Base-by-base conservation (phyloP, 768 basidiomycete species). In the Russula emetica region DNA sequence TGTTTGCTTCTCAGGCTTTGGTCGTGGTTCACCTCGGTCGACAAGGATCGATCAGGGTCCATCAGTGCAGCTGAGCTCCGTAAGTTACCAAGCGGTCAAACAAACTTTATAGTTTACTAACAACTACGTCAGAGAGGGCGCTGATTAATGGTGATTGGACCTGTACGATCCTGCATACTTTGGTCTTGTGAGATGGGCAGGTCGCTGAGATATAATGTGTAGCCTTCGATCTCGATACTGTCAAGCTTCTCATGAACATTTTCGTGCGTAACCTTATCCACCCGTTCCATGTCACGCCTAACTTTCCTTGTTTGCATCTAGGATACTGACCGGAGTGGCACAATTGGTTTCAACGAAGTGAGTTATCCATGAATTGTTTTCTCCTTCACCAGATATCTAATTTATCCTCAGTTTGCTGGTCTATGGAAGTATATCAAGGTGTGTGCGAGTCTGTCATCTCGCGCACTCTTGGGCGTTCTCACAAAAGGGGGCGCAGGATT, bases 191-290 rank as follows among this genome's bases (percentile, higher is more conserved):
- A 24, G 30, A 22, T 34, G 16, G 34, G 26, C 26, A 40, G 32
- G 14, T 54, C 47, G 6, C 54, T 49, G 32, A 30, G 26, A 20
- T 9, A 53, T 11, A 26, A 36, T 59, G 44, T 42, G 9, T 59
- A 90, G 90, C 86, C 6, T 93, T 93, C 70, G 91, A 92, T 75
- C 76, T 90, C 60, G 92, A 92, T 70, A 93, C 92, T 28, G 87
- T 92, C 73, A 92, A 90, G 77, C 79, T 92, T 38, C 78, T 92
- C 66, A 91, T 94, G 86, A 79, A 79, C 28, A 83, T 93, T 66
- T 93, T 94, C 73, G 90, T 90, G 60, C 69, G 86, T 50, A 24
- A 8, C 58, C 26, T n/a, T 14, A 32, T 26, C n/a, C 16, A 9
- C 44, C 34, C n/a, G 5, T 20, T 40, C 3, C n/a, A 8, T 45